Base-by-base conservation (phyloP, 2,329 filamentous ascomycete species). In the Davidsoniella eucalypti region DNA sequence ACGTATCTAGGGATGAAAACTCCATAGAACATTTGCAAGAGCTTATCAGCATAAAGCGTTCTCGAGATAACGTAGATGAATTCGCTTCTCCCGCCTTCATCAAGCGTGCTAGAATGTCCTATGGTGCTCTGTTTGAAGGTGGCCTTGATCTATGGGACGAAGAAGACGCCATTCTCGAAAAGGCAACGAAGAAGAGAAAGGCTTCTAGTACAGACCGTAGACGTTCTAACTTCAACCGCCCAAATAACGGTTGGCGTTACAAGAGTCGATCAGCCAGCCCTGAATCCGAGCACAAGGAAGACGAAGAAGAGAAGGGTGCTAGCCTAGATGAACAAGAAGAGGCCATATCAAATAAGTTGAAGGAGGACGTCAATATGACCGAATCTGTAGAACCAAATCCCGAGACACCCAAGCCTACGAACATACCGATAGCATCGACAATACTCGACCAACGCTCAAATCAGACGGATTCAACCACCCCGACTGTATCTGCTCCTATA, bases 31-130 rank as follows among this genome's bases (percentile, higher is more conserved):
- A 33, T 17, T 46, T 47, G 4, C 41, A 40, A 9, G 42, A 49
- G 5, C 14, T 33, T 10, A 23, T 38, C 12, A 44, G 44, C 18
- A 45, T 46, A 12, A 53, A 53, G 21, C 17, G 59, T 59, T 2
- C 56, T 67, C 43, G 52, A 10, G 52, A 53, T 21, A 67, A 67
- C 7, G 58, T 67, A 42, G 65, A 69, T 16, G 75, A 82, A 56
- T 92, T 79, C 66, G 69, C 75, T 4, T 93, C 87, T 2, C 87
- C 87, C 0, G 84, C 85, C 0, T 94, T 93, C 57, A 65, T 86
- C 17, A 88, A 84, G 61, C 73, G 82, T 49, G 73, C 76, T 12
- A 72, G 82, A 50, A 67, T 82, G 3, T 87, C 83, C 0, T 82
- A 82, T 51, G 80, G 80, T 1, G 76, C 78, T 0, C 64, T 82